phyloP scores from a whole-genome alignment of 768 basidiomycete genomes.

The Galerina marginata region DNA sequence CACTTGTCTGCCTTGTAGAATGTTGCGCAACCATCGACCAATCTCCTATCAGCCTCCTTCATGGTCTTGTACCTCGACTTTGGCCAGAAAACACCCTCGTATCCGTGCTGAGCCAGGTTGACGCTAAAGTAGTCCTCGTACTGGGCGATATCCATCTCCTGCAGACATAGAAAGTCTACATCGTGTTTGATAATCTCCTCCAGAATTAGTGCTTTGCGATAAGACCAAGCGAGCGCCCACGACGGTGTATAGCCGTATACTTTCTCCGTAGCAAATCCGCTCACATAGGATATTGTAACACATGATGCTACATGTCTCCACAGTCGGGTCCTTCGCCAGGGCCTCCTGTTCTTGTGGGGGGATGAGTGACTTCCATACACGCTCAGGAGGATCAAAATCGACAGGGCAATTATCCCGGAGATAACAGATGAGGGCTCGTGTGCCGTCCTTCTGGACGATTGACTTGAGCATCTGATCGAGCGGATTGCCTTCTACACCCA shows the following conservation, averaged over 20 bases:
- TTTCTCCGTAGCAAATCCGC: constrained; percentile 82
- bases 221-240: constrained; percentile 97
- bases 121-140: constrained; percentile 91
- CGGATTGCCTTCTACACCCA: constrained; percentile 98
- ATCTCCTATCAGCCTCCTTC: constrained; percentile 81
- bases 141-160: constrained; percentile 92
- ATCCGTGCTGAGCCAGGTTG: constrained; percentile 73
- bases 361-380: constrained; percentile 74
- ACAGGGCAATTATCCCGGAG: constrained; percentile 94
- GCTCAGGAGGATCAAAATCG: constrained; percentile 79
- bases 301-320: constrained; percentile 81
- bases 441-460: constrained; percentile 95
- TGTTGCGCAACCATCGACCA: constrained; percentile 95
- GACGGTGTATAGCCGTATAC: constrained; percentile 96
- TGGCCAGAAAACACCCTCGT: constrained; percentile 91
- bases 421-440: constrained; percentile 82
- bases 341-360: constrained; percentile 63
- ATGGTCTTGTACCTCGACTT: constrained; percentile 95
- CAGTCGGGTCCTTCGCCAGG: constrained; percentile 61
- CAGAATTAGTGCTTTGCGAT: constrained; percentile 87
- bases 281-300: constrained; percentile 97
- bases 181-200: constrained; percentile 82
- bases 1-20: constrained; percentile 93
- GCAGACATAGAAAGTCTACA: constrained; percentile 91
- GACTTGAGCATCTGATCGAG: constrained; percentile 76